Conservation (phyloP, 371 early-diverging fungal genomes). For the Funneliformis caledonium region DNA sequence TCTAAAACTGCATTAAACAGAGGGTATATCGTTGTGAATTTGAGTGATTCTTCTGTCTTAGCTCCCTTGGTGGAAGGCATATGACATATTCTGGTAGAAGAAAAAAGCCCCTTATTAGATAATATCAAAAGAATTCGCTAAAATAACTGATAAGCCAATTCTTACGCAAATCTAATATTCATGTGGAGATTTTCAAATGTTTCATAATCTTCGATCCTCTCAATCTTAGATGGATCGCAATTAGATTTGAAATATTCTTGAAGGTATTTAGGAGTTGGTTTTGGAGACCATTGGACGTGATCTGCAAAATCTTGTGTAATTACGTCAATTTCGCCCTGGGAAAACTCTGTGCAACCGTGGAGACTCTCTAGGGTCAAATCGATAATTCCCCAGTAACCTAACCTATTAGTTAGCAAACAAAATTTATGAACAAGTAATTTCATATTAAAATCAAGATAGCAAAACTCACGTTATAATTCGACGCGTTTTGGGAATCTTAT, state of each 20-base stretch:
- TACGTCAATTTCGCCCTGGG: not conserved
- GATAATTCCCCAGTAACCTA: constrained; percentile 3
- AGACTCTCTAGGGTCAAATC: constrained; percentile 3
- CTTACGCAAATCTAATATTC: constrained; percentile 5
- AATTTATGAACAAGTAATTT: constrained; percentile 12
- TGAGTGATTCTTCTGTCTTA: constrained; percentile 4
- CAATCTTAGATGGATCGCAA: not conserved
- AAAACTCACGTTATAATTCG: constrained; percentile 4
- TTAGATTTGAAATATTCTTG: not conserved
- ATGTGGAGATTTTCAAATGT: not conserved
- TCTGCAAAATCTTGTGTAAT: constrained; percentile 4
- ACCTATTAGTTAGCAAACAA: constrained; percentile 10
- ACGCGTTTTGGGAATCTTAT: not conserved
- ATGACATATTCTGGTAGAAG: not conserved
- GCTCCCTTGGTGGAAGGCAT: not conserved
- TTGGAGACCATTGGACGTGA: not conserved
- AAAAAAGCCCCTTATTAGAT: constrained; percentile 20
- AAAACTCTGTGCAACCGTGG: not conserved
- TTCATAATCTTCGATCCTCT: not conserved
- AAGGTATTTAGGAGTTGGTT: not conserved
- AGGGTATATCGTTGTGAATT: constrained; percentile 6
- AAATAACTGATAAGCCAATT: not conserved
- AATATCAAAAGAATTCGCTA: not conserved
- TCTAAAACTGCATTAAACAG: constrained; percentile 10
- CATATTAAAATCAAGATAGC: constrained; percentile 7